Conservation (phyloP, 331 rosid genomes). For the Cydonia oblonga region DNA sequence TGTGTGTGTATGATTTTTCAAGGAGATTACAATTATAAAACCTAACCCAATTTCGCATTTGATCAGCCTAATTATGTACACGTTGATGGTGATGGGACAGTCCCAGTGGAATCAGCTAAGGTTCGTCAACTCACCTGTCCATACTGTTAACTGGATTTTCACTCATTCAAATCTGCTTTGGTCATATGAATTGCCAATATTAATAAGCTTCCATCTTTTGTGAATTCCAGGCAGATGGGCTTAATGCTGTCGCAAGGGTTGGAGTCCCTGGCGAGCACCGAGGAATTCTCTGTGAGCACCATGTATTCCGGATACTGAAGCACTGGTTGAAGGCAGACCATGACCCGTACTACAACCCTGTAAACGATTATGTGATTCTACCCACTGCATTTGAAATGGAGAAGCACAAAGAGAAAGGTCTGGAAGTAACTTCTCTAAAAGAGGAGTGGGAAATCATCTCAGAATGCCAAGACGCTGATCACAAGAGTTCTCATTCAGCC, state of each 20-base stretch:
- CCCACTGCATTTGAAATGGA: slow-evolving; percentile 81
- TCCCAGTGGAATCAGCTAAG: slow-evolving; percentile 85
- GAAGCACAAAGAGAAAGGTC: slow-evolving; percentile 43
- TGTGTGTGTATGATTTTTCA: neutral
- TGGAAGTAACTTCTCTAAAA: slow-evolving; percentile 64
- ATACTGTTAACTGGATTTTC: neutral
- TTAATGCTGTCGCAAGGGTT: slow-evolving; percentile 77
- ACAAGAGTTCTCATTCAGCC: too few species aligned
- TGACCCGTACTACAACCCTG: slow-evolving; percentile 92
- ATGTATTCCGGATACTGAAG: slow-evolving; percentile 72
- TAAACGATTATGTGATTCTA: slow-evolving; percentile 84
- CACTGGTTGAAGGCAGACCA: slow-evolving; percentile 90
- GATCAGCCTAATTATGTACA: slow-evolving; percentile 58
- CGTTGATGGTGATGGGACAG: slow-evolving; percentile 95
- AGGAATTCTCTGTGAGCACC: slow-evolving; percentile 78
- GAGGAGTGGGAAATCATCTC: slow-evolving; percentile 95
- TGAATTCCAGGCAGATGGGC: slow-evolving; percentile 74
- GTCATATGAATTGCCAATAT: neutral
- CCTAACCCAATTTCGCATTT: neutral
- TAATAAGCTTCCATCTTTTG: neutral
- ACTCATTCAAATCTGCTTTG: neutral
- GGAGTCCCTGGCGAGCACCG: slow-evolving; percentile 93
- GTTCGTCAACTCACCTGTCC: slow-evolving; percentile 21
- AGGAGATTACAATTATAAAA: neutral
- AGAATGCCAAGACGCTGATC: slow-evolving; percentile 22